These are phyloP conservation scores for Trametes cingulata DNA, from an alignment of 768 basidiomycete genomes.

Conservation along the genomic window DNA sequence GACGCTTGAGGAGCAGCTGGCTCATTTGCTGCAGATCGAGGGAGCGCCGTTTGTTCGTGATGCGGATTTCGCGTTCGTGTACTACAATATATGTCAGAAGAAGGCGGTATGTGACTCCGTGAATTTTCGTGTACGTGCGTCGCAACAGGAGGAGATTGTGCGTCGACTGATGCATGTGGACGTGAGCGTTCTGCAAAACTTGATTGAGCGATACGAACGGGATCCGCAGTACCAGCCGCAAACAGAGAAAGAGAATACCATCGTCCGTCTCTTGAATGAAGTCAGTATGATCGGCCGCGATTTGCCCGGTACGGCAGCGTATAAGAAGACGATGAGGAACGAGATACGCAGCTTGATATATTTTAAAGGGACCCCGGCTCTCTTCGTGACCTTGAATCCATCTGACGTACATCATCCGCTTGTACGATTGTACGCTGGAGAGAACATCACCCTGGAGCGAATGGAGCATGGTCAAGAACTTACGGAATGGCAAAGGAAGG, in stretches of 20 bases:
- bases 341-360: background rate
- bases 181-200: background rate
- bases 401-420: background rate
- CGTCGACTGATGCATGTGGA: background rate
- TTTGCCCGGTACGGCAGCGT: background rate
- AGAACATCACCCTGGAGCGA: background rate
- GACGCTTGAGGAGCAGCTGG: background rate
- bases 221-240: background rate
- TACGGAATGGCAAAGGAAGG: background rate
- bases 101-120: conserved; percentile 5
- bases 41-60: conserved; percentile 9
- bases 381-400: background rate
- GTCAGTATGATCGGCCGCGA: background rate
- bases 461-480: background rate
- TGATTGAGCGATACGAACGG: background rate
- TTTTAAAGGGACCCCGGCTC: background rate
- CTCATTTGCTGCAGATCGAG: background rate
- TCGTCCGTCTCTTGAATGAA: background rate
- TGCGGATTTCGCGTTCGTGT: conserved; percentile 22
- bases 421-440: background rate
- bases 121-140: background rate
- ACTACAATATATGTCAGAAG: conserved; percentile 22
- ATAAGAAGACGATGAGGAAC: background rate
- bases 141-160: background rate
- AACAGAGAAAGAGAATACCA: background rate